These are phyloP conservation scores for Globisporangium cystogenes DNA, from an alignment of 352 stramenopile species.

Conservation along the genomic window DNA sequence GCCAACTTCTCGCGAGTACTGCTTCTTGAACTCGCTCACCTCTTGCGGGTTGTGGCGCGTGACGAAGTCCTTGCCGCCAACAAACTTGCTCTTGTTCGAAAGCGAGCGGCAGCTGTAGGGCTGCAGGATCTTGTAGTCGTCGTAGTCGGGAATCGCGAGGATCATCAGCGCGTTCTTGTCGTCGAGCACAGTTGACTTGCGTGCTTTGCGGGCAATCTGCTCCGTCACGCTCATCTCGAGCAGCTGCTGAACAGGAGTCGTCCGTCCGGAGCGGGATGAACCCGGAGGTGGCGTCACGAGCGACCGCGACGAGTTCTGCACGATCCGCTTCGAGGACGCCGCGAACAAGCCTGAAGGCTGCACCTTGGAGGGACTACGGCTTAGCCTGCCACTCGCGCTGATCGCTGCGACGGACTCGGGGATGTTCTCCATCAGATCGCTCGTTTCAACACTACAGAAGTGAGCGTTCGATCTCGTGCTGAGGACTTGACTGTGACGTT, in stretches of 20 bases:
- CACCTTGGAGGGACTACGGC: constrained; percentile 6
- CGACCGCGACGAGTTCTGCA: constrained; percentile 20
- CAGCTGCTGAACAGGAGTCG: constrained; percentile 18
- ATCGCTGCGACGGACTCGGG: constrained; percentile 3
- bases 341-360: constrained; percentile 1
- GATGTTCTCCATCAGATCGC: constrained; percentile 11
- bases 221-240: constrained; percentile 61
- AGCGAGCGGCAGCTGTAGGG: constrained; percentile 69
- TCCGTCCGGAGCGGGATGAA: constrained; percentile 15
- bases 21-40: constrained; percentile 69
- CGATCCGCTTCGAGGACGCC: constrained; percentile 7
- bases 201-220: constrained; percentile 57
- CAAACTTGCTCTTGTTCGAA: constrained; percentile 54
- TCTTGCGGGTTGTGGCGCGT: constrained; percentile 69
- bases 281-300: constrained; percentile 17
- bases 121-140: constrained; percentile 72
- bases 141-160: constrained; percentile 71
- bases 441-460: no score
- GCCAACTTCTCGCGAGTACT: constrained; percentile 64
- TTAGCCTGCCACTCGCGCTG: background rate
- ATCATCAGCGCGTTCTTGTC: constrained; percentile 65
- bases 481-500: background rate
- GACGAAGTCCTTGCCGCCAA: constrained; percentile 61
- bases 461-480: no score
- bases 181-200: constrained; percentile 65